Evolutionary conservation across 805 yeast species (phyloP), one percentile per base, ranked within the genome.

Genomic region (Wickerhamomyces mucosus): DNA sequence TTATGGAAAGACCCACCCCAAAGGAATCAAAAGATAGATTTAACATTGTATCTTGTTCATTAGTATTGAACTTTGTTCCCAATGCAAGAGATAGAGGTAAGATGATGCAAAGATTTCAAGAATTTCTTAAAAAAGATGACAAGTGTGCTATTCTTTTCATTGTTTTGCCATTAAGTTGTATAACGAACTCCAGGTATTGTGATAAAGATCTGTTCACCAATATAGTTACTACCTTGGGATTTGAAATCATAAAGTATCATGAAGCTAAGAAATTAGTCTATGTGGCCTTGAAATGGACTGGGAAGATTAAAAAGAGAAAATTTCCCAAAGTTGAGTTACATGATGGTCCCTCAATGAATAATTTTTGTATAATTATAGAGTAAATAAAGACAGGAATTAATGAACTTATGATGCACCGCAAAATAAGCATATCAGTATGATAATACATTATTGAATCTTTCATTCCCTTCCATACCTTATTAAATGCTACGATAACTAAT

Each of bases 61-160:
- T 89, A 34, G 98, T 89, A 23, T 60, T 89, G 11, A 89, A 89
- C 50, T 89, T 83, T 56, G 96, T 89, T 1, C 83, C 95, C 0
- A 72, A 72, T 1, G 73, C 88, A 0, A 46, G 45, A 7, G 69
- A 58, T 11, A 58, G 98, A 32, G 96, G 96, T 3, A 69, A 67
- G 5, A 89, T 89, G 96, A 58, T 86, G 40, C 46, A 48, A 21
- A 51, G 80, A 34, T 69, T 84, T 8, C 57, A 71, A 4, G 35
- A 58, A 18, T 88, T 83, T 46, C 57, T 88, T 23, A 56, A 55
- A 4, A 62, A 32, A 17, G 34, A 37, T 1, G 27, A 35, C 7
- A 22, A 18, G 1, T 22, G 38, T 2, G 35, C 72, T 5, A 48
- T 63, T 21, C 53, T 86, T 5, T 88, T 89, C 48, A 54, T 89